Evolutionary conservation across 2,329 filamentous ascomycete species (phyloP).

Genomic region (Diplodia corticola): DNA sequence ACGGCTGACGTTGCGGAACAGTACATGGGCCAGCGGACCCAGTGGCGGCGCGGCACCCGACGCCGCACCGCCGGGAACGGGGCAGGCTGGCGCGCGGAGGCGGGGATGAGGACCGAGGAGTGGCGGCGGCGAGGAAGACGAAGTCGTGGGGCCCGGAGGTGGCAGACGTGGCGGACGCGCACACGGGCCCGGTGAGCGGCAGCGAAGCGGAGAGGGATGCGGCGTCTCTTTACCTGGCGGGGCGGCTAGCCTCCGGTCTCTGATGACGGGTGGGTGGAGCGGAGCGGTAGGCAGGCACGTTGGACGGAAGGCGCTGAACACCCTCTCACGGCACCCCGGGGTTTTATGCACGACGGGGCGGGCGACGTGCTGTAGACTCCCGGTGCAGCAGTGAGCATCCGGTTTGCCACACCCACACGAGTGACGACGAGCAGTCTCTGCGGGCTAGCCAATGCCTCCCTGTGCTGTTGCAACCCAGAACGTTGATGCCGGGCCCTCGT

Average conservation of each 20-base stretch:
- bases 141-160: no score
- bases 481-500: background rate
- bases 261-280: background rate
- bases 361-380: no score
- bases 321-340: no score
- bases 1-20: background rate
- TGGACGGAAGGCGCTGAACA: background rate
- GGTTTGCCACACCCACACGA: background rate
- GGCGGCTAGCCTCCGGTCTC: background rate
- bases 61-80: background rate
- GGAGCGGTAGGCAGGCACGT: background rate
- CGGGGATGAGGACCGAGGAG: background rate
- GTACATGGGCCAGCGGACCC: background rate
- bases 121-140: background rate
- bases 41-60: background rate
- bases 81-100: background rate
- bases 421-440: background rate
- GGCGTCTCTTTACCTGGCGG: background rate
- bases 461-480: background rate
- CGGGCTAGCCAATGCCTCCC: background rate
- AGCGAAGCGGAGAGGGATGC: background rate
- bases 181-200: no score
- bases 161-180: no score
- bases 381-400: background rate
- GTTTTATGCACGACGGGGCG: no score